Conservation (phyloP, 768 basidiomycete species). For the Phylloporus scabripes region DNA sequence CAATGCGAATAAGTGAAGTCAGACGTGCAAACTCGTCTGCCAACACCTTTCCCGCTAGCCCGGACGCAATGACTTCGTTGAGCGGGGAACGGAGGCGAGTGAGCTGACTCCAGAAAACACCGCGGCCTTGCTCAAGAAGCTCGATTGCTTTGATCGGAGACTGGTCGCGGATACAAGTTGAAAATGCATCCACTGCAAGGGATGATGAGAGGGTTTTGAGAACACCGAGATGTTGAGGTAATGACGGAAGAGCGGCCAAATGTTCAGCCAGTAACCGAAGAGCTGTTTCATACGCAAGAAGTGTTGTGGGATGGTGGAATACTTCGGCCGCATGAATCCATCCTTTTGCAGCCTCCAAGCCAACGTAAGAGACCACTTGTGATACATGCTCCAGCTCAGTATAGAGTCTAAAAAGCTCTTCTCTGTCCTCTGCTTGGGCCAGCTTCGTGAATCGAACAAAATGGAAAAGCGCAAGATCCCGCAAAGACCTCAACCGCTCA, state of each 20-base stretch:
- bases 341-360: too few species aligned
- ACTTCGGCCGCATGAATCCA: too few species aligned
- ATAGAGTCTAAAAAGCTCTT: too few species aligned
- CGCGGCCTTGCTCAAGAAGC: too few species aligned
- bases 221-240: too few species aligned
- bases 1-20: not conserved
- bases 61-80: not conserved
- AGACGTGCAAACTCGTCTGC: not conserved
- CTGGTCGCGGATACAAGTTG: not conserved
- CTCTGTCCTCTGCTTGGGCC: too few species aligned
- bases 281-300: not conserved
- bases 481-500: too few species aligned
- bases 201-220: too few species aligned
- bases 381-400: too few species aligned
- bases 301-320: not conserved
- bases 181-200: not conserved
- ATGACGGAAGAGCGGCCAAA: not conserved
- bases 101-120: too few species aligned
- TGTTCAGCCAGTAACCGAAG: not conserved
- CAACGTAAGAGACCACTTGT: too few species aligned
- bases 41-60: not conserved
- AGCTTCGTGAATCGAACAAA: not conserved
- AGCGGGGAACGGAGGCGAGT: not conserved
- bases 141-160: not conserved
- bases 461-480: not conserved